Conservation (phyloP, 345 rosid genomes). For the Brassica nigra region DNA sequence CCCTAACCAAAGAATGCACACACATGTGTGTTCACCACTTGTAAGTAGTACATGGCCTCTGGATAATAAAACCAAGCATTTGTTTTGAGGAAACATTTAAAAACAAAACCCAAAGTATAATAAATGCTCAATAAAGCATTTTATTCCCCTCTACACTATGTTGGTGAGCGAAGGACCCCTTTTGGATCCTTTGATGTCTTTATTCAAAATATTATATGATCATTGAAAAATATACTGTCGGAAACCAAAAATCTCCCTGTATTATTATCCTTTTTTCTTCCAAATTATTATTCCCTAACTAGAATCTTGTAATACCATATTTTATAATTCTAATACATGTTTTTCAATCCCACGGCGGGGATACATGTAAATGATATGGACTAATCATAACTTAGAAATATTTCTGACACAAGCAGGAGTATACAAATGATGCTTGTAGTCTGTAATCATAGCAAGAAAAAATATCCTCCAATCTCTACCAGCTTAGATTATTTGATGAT, state of each 20-base stretch:
- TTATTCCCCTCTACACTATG: constrained; percentile 34
- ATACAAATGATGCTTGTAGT: constrained; percentile 28
- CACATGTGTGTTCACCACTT: constrained; percentile 34
- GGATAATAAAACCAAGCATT: constrained; percentile 35
- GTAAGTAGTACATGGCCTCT: constrained; percentile 28
- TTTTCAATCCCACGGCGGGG: constrained; percentile 26
- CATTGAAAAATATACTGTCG: constrained; percentile 36
- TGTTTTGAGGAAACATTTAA: constrained; percentile 34
- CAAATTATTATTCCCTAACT: constrained; percentile 13
- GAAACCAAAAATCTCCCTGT: constrained; percentile 13
- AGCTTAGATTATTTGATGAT: constrained; percentile 20
- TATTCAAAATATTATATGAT: constrained; percentile 25
- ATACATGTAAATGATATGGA: constrained; percentile 22
- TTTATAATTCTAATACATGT: constrained; percentile 1
- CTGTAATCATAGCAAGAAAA: constrained; percentile 20
- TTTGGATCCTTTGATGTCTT: constrained; percentile 32
- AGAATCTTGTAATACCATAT: background rate
- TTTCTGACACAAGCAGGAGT: constrained; percentile 26
- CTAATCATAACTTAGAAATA: constrained; percentile 27
- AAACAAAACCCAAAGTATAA: constrained; percentile 22
- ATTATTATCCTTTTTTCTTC: constrained; percentile 20
- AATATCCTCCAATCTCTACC: constrained; percentile 28
- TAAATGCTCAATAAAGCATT: constrained; percentile 22
- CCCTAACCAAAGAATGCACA: constrained; percentile 30
- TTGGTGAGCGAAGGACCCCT: constrained; percentile 39